Evolutionary conservation across 2,329 filamentous ascomycete genomes (phyloP).

Genomic region (Cladorrhinum sp.): DNA sequence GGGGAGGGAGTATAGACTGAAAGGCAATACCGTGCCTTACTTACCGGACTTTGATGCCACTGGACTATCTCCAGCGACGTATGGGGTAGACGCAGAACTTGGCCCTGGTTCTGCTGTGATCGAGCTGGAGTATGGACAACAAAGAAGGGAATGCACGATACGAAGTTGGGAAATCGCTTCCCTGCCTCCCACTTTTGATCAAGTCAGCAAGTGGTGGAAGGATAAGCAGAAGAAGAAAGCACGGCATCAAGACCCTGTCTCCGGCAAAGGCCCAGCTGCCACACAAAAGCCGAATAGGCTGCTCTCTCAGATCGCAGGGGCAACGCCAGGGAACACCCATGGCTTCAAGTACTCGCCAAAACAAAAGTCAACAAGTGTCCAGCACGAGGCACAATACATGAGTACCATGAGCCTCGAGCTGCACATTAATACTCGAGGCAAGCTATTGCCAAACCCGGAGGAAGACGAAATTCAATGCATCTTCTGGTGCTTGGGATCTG

Average conservation of each 20-base stretch:
- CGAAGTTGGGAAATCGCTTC: conserved; percentile 73
- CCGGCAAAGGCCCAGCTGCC: conserved; percentile 10
- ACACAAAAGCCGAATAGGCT: conserved; percentile 29
- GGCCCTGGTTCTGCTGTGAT: conserved; percentile 50
- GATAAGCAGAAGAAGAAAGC: conserved; percentile 33
- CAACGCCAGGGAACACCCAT: conserved; percentile 77
- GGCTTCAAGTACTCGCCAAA: conserved; percentile 85
- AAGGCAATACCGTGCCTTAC: conserved; percentile 72
- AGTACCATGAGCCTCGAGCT: conserved; percentile 92
- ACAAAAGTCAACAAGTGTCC: conserved; percentile 68
- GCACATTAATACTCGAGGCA: conserved; percentile 82
- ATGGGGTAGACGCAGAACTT: conserved; percentile 48
- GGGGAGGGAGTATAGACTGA: conserved; percentile 77
- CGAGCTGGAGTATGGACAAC: conserved; percentile 47
- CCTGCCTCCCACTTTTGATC: conserved; percentile 65
- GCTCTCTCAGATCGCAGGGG: conserved; percentile 82
- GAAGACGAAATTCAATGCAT: conserved; percentile 84
- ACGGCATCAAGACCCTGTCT: conserved; percentile 8
- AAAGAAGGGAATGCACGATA: conserved; percentile 58
- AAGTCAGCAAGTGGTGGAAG: conserved; percentile 68
- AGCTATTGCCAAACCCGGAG: conserved; percentile 81
- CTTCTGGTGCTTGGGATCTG: conserved; percentile 85
- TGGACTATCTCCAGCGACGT: conserved; percentile 53
- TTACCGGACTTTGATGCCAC: conserved; percentile 73
- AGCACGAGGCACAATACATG: conserved; percentile 90